phyloP scores from a whole-genome alignment of 208 protist genomes.

The Crithidia bombi region DNA sequence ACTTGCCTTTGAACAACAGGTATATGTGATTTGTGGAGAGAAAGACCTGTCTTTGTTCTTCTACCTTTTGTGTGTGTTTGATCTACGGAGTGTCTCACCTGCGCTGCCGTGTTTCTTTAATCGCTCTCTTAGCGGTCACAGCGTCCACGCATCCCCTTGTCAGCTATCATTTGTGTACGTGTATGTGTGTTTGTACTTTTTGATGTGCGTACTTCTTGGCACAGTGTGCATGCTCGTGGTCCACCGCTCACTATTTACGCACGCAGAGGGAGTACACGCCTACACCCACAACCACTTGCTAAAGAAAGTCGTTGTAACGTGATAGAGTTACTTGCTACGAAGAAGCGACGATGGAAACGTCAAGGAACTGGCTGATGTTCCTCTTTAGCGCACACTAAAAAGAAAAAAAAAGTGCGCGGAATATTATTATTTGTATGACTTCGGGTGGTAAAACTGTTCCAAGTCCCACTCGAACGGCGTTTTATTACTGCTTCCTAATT shows the following conservation, averaged over 20 bases:
- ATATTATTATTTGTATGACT: constrained; percentile 6
- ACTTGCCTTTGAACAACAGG: no score
- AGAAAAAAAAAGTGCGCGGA: neutral
- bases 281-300: no score
- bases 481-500: neutral
- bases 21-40: no score
- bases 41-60: neutral
- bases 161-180: neutral
- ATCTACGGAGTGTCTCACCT: neutral
- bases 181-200: neutral
- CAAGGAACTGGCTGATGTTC: no score
- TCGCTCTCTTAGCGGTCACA: neutral
- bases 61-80: neutral
- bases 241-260: no score
- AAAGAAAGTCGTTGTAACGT: no score
- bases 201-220: no score
- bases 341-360: no score
- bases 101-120: neutral
- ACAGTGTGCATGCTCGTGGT: no score
- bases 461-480: constrained; percentile 1
- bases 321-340: no score
- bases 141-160: neutral
- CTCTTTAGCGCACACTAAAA: no score
- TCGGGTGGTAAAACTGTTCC: constrained; percentile 6
- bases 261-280: no score